These are phyloP conservation scores for Alternaria sp. DNA, from an alignment of 2,329 filamentous ascomycete genomes.

Conservation along the genomic window DNA sequence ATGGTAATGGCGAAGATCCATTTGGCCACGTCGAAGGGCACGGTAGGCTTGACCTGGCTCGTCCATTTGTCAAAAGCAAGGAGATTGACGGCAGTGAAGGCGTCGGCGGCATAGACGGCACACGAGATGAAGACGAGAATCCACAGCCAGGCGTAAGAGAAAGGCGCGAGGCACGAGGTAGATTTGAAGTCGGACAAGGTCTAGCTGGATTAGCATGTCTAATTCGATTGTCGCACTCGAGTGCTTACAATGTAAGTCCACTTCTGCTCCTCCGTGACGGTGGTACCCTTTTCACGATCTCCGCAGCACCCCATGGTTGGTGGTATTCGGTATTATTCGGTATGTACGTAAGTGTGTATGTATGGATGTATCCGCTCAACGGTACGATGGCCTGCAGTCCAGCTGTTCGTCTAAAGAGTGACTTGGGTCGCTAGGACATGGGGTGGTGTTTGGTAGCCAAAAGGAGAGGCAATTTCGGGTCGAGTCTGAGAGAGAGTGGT, in stretches of 20 bases:
- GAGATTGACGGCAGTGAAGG: conserved; percentile 91
- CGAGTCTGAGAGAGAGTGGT: conserved; percentile 21
- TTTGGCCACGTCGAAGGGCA: conserved; percentile 80
- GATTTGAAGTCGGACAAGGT: conserved; percentile 80
- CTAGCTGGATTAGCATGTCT: conserved; percentile 41
- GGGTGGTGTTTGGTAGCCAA: conserved; percentile 14
- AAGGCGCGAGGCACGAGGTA: conserved; percentile 75
- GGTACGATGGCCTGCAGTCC: conserved; percentile 44
- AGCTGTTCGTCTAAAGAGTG: conserved; percentile 49
- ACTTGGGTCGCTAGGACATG: conserved; percentile 39
- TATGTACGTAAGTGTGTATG: conserved; percentile 23
- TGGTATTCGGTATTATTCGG: conserved; percentile 37
- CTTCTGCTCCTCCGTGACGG: conserved; percentile 61
- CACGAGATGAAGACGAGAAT: conserved; percentile 79
- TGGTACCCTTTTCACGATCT: conserved; percentile 48
- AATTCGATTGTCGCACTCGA: not conserved
- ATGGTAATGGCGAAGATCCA: conserved; percentile 97
- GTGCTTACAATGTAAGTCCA: conserved; percentile 90
- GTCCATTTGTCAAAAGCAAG: conserved; percentile 91
- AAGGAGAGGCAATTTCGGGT: conserved; percentile 7
- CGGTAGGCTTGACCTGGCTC: conserved; percentile 78
- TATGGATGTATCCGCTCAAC: conserved; percentile 44
- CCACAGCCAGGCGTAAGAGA: conserved; percentile 88
- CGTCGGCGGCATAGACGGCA: conserved; percentile 88
- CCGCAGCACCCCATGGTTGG: conserved; percentile 49